Evolutionary conservation across 1,284 basidiomycete genomes (phyloP).

Genomic region (Schizophyllum commune): DNA sequence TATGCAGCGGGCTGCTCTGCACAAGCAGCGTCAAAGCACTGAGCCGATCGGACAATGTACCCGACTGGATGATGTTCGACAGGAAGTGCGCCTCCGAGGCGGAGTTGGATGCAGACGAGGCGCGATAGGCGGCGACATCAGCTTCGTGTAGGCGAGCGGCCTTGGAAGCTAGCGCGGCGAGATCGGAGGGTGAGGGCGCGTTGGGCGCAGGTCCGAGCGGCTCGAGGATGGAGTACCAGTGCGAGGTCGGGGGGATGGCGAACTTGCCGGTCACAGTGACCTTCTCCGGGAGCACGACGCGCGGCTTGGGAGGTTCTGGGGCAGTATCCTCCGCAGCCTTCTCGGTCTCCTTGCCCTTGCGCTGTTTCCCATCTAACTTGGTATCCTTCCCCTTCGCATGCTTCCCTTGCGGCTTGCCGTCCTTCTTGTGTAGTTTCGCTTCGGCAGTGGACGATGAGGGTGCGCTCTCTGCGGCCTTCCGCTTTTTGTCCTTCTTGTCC

Average conservation of each 20-base stretch:
- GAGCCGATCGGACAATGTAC: slow-evolving; percentile 90
- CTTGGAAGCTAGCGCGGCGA: slow-evolving; percentile 34
- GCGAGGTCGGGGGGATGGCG: slow-evolving; percentile 43
- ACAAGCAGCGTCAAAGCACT: slow-evolving; percentile 90
- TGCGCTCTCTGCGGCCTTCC: slow-evolving; percentile 6
- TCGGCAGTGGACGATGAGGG: background rate
- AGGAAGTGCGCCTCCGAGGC: slow-evolving; percentile 77
- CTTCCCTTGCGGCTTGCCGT: slow-evolving; percentile 10
- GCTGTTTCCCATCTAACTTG: slow-evolving; percentile 12
- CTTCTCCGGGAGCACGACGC: slow-evolving; percentile 22
- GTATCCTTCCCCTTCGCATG: slow-evolving; percentile 10
- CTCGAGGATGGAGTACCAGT: slow-evolving; percentile 51
- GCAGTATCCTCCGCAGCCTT: slow-evolving; percentile 3
- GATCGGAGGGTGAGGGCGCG: slow-evolving; percentile 12
- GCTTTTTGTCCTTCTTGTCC: slow-evolving; percentile 8
- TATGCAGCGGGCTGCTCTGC: slow-evolving; percentile 88
- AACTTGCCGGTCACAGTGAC: slow-evolving; percentile 26
- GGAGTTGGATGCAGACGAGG: slow-evolving; percentile 28
- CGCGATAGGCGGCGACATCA: slow-evolving; percentile 42
- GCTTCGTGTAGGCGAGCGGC: slow-evolving; percentile 44
- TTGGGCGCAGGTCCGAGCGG: slow-evolving; percentile 19
- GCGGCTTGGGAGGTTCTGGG: slow-evolving; percentile 13
- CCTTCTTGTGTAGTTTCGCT: background rate
- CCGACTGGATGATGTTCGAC: slow-evolving; percentile 75
- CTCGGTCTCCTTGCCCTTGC: slow-evolving; percentile 1